Conservation (phyloP, 805 yeast species). For the Tetrapisispora arboricola region DNA sequence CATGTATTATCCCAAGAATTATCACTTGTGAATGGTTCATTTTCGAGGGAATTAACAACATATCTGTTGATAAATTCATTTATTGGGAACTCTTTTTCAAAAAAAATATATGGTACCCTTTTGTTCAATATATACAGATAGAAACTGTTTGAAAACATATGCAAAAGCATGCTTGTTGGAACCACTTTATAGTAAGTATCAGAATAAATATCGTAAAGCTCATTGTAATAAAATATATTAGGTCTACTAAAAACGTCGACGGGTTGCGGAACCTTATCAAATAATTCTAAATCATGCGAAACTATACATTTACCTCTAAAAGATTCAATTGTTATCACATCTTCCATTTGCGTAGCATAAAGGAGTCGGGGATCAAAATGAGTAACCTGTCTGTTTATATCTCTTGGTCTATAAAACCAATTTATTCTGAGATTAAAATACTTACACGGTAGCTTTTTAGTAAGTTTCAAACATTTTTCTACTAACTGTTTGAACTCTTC, state of each 20-base stretch:
- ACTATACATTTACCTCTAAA: conserved; percentile 71
- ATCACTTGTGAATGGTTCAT: neutral
- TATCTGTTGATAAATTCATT: conserved; percentile 18
- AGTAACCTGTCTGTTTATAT: conserved; percentile 47
- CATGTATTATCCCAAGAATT: conserved; percentile 35
- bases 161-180: conserved; percentile 48
- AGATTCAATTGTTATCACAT: conserved; percentile 63
- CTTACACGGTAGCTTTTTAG: conserved; percentile 36
- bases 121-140: conserved; percentile 54
- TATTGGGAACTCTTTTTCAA: conserved; percentile 39
- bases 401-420: conserved; percentile 88
- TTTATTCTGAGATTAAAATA: conserved; percentile 59
- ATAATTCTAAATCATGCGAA: conserved; percentile 57
- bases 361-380: conserved; percentile 57
- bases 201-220: conserved; percentile 78
- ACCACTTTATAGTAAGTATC: conserved; percentile 69
- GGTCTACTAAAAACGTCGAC: conserved; percentile 47
- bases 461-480: conserved; percentile 6
- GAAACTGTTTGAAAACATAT: conserved; percentile 45
- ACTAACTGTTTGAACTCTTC: conserved; percentile 14
- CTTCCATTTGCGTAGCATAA: conserved; percentile 79
- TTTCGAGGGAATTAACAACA: conserved; percentile 6
- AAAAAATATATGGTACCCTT: conserved; percentile 63
- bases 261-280: conserved; percentile 31
- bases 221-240: conserved; percentile 73